Percentiles rank a stretch among this genome's conserved stretches.
Conservation (phyloP, 192 early-diverging fungal genomes). For the Backusella tarrabulga region DNA sequence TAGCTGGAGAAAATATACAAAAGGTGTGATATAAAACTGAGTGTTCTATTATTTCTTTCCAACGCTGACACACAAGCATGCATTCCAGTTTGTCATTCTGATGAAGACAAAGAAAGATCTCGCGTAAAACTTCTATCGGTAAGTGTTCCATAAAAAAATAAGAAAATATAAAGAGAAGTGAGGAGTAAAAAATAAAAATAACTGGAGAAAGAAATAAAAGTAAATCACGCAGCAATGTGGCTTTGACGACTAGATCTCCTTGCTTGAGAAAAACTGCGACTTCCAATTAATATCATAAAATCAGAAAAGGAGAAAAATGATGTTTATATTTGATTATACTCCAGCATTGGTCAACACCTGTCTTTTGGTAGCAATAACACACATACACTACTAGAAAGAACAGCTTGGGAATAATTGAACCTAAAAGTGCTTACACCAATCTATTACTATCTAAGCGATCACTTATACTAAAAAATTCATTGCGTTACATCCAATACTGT, state of each 20-base stretch:
- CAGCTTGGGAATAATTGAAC: no score
- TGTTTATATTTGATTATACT: no score
- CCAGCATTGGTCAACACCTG: no score
- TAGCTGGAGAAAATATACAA: background rate
- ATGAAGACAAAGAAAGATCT: background rate
- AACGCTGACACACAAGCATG: background rate
- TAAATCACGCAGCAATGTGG: background rate
- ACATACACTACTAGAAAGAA: no score
- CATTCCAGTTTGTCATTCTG: background rate
- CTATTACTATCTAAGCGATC: no score
- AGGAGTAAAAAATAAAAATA: background rate
- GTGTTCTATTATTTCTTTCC: background rate
- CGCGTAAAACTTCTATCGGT: background rate
- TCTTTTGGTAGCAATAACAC: no score
- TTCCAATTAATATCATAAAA: no score
- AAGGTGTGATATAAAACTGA: background rate
- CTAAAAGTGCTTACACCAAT: no score
- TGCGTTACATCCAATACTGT: no score
- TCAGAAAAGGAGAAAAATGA: no score
- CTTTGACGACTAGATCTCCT: background rate
- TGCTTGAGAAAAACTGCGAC: background rate
- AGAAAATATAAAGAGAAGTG: background rate
- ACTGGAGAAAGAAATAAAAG: background rate
- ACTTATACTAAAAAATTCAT: no score
- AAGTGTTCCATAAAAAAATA: background rate